Evolutionary conservation across 2,329 filamentous ascomycete genomes (phyloP).

Genomic region (Aureobasidium sp.): DNA sequence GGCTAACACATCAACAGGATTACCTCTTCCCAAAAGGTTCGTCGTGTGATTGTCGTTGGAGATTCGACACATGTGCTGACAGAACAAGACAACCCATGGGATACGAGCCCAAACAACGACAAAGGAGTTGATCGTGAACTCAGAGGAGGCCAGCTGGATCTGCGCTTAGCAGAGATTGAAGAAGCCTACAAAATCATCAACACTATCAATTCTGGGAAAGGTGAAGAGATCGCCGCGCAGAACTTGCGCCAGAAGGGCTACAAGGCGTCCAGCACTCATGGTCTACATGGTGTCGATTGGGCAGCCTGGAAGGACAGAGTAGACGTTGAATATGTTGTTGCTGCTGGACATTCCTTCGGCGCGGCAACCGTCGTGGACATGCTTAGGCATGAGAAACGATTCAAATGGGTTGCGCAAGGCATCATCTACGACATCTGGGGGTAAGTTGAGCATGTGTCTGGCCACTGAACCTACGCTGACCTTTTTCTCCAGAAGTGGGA

Average conservation of each 20-base stretch:
- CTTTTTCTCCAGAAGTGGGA: conserved; percentile 30
- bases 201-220: conserved; percentile 47
- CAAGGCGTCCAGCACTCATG: conserved; percentile 49
- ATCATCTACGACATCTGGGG: conserved; percentile 62
- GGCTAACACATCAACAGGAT: conserved; percentile 27
- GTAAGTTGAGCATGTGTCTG: conserved; percentile 24
- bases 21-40: conserved; percentile 51
- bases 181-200: conserved; percentile 51
- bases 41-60: neutral
- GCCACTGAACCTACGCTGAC: neutral
- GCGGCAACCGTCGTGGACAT: conserved; percentile 56
- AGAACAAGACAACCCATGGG: conserved; percentile 31
- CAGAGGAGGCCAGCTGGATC: conserved; percentile 51
- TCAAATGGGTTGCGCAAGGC: conserved; percentile 51
- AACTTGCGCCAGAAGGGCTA: conserved; percentile 52
- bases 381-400: conserved; percentile 45
- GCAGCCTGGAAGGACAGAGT: conserved; percentile 47
- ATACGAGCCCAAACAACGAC: conserved; percentile 45
- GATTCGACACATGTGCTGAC: neutral
- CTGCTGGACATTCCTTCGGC: conserved; percentile 59
- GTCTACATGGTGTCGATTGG: conserved; percentile 50
- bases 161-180: conserved; percentile 55
- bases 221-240: conserved; percentile 39
- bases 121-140: conserved; percentile 52
- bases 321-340: conserved; percentile 48